These are phyloP conservation scores for Mycena filopes DNA, from an alignment of 768 basidiomycete species.

Conservation along the genomic window DNA sequence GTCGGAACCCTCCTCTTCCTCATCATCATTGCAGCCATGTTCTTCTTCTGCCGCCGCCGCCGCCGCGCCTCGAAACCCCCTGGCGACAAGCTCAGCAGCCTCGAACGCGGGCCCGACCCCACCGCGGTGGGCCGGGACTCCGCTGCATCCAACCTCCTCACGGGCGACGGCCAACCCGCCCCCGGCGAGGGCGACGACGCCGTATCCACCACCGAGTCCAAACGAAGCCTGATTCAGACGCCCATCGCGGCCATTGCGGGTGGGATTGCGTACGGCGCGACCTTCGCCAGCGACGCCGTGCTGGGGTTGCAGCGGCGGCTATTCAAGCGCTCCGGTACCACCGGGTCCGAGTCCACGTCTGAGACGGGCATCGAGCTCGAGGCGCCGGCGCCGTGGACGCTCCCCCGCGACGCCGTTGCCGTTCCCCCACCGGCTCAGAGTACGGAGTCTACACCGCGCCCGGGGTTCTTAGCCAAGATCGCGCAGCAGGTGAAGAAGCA, in stretches of 20 bases:
- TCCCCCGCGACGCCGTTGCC: neutral
- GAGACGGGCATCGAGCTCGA: constrained; percentile 14
- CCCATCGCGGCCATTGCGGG: neutral
- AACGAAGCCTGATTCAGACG: neutral
- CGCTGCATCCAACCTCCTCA: neutral
- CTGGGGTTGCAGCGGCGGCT: neutral
- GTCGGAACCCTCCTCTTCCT: neutral
- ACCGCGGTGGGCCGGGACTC: constrained; percentile 4
- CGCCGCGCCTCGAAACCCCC: neutral
- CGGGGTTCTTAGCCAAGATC: constrained; percentile 2
- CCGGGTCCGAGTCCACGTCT: neutral
- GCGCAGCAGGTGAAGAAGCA: neutral
- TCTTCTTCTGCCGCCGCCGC: neutral
- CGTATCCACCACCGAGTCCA: neutral
- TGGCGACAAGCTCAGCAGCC: neutral
- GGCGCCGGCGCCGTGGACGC: neutral
- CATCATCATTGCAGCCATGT: neutral
- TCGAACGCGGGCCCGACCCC: neutral
- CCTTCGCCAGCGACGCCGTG: neutral
- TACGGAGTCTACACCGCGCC: neutral
- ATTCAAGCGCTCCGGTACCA: neutral
- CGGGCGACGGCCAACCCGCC: constrained; percentile 6
- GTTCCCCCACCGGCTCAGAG: neutral
- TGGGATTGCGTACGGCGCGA: constrained; percentile 1
- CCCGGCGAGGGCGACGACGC: neutral